Base-by-base conservation (phyloP, 2,329 filamentous ascomycete species). In the Epichloe sp. region DNA sequence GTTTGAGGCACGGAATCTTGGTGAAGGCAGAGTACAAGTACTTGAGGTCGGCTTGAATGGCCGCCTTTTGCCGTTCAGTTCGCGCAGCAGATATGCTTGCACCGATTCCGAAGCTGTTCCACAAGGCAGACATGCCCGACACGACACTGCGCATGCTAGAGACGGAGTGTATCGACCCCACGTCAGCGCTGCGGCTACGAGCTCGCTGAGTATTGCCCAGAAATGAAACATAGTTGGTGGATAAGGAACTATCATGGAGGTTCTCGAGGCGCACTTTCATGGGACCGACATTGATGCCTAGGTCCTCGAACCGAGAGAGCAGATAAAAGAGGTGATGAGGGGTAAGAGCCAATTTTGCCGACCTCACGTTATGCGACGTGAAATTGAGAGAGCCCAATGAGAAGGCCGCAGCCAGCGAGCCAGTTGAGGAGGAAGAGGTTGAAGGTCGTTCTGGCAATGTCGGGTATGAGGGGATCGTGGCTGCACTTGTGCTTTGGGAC, bases 1-100 rank as follows among this genome's bases (percentile, higher is more conserved):
- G 75, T 56, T 85, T 83, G 56, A 98, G 74, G 63, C 88, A 95
- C 0, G 93, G 93, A 43, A 98, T 95, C 71, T 97, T 98, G 62
- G 93, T 98, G 65, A 97, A 98, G 52, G 93, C 88, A 42, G 93
- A 97, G 71, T 96, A 98, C 36, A 98, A 76, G 66, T 98, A 97
- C 67, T 91, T 96, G 59, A 96, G 72, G 65, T 98, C 93, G 52
- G 85, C 81, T 63, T 93, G 83, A 51, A 93, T 70, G 44, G 88
- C 85, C 52, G 84, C 85, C 68, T 94, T 95, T 65, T 93, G 88
- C 64, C 88, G 89, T 68, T 96, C 93, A 37, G 83, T 87, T 64
- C 90, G 87, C 57, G 88, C 85, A 47, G 81, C 80, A 42, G 86
- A 83, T 60, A 88, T 88, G 67, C 84, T 86, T 44, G 86, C 83